These are phyloP conservation scores for Backusella mclennaniae DNA, from an alignment of 192 early-diverging fungal genomes.

Conservation along the genomic window DNA sequence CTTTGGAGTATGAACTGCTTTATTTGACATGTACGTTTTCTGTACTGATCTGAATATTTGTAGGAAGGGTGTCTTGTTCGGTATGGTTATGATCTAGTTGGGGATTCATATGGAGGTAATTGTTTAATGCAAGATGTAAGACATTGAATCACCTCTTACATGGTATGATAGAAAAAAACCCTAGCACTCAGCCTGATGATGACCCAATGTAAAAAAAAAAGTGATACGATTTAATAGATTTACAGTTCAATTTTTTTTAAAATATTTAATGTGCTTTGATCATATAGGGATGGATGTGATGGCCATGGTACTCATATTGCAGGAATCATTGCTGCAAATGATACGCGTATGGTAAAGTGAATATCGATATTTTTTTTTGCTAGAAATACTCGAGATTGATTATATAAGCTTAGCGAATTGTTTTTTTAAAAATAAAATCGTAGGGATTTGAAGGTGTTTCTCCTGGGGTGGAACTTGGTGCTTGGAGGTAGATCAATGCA, in stretches of 20 bases:
- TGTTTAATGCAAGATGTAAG: neutral
- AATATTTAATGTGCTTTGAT: neutral
- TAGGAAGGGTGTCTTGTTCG: conserved; percentile 49
- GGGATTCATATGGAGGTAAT: conserved; percentile 45
- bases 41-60: neutral
- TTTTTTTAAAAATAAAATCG: neutral
- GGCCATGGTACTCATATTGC: conserved; percentile 70
- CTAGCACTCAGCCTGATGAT: conserved; percentile 7
- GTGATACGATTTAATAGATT: neutral
- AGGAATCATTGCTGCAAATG: conserved; percentile 51
- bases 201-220: conserved; percentile 11
- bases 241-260: neutral
- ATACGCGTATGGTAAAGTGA: neutral
- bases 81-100: conserved; percentile 66
- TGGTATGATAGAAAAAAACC: neutral
- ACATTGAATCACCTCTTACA: neutral
- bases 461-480: conserved; percentile 62
- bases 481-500: conserved; percentile 55
- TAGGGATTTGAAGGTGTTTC: conserved; percentile 57
- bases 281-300: conserved; percentile 17
- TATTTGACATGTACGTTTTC: too few species aligned
- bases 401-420: conserved; percentile 21
- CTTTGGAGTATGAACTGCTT: conserved; percentile 40
- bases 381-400: neutral
- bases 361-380: neutral